These are phyloP conservation scores for Lagerstroemia speciosa DNA, from an alignment of 345 rosid species.

Conservation along the genomic window DNA sequence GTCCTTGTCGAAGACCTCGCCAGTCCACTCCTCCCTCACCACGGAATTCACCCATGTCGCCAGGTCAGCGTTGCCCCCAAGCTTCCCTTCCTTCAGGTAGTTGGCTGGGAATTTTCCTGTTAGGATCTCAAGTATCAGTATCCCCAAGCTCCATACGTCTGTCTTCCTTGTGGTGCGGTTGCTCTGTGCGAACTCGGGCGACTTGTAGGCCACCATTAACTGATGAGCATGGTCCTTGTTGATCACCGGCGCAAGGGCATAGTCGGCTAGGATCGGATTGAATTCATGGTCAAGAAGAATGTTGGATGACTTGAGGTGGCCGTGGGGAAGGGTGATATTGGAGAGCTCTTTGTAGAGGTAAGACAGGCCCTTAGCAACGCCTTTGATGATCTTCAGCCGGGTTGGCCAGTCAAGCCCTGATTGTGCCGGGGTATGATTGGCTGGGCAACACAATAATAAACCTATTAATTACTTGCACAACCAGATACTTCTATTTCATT, in stretches of 20 bases:
- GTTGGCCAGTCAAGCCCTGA: conserved; percentile 64
- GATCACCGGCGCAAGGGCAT: conserved; percentile 44
- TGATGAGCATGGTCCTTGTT: conserved; percentile 61
- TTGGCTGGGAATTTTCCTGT: conserved; percentile 85
- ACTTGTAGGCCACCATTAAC: conserved; percentile 65
- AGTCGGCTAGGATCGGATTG: conserved; percentile 56
- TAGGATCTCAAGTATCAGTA: conserved; percentile 62
- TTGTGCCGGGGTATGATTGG: conserved; percentile 32
- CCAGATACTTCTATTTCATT: too few species aligned
- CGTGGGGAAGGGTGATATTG: conserved; percentile 46
- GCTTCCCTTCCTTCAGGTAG: conserved; percentile 53
- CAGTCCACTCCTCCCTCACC: conserved; percentile 73
- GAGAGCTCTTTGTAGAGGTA: conserved; percentile 59
- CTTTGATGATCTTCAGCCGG: conserved; percentile 65
- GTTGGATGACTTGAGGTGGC: conserved; percentile 83
- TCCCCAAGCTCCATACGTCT: conserved; percentile 88
- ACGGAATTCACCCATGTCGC: conserved; percentile 73
- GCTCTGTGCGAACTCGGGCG: conserved; percentile 56
- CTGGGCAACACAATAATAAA: conserved; percentile 26
- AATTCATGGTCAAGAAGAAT: conserved; percentile 47
- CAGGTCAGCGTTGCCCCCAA: conserved; percentile 37
- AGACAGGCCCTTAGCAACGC: conserved; percentile 61
- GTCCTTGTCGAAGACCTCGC: conserved; percentile 75
- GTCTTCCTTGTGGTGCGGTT: conserved; percentile 47
- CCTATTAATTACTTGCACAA: too few species aligned